Evolutionary conservation across 129 eudicot genomes (phyloP).

Genomic region (Flaveria bidentis): DNA sequence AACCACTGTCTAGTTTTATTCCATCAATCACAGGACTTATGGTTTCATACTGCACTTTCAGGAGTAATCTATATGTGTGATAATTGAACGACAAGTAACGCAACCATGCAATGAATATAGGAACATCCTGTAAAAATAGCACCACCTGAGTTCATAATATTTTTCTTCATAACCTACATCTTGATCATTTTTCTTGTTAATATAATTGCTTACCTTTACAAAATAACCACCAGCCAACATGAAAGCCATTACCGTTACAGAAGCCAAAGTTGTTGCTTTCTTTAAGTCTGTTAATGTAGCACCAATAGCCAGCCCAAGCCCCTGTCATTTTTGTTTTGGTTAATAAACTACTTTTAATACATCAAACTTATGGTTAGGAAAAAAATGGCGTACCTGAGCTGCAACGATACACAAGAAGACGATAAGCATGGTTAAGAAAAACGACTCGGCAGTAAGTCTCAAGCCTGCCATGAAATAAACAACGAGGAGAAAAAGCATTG

Average conservation of each 20-base stretch:
- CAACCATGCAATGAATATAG: conserved; percentile 86
- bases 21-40: conserved; percentile 52
- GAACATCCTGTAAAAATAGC: conserved; percentile 63
- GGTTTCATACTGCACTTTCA: conserved; percentile 84
- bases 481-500: conserved; percentile 74
- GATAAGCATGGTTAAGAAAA: conserved; percentile 71
- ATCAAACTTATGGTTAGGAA: background rate
- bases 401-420: conserved; percentile 91
- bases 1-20: conserved; percentile 61
- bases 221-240: conserved; percentile 96
- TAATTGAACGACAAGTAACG: conserved; percentile 95
- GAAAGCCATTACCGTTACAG: conserved; percentile 93
- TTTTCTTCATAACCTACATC: background rate
- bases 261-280: conserved; percentile 83
- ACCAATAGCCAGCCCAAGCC: conserved; percentile 84
- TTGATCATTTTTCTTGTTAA: background rate
- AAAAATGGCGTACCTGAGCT: conserved; percentile 65
- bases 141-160: background rate
- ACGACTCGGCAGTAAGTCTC: conserved; percentile 53
- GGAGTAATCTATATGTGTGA: conserved; percentile 90
- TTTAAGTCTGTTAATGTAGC: conserved; percentile 84
- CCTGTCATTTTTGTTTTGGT: conserved; percentile 46
- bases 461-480: conserved; percentile 98
- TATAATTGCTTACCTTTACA: conserved; percentile 55
- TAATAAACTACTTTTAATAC: background rate